Evolutionary conservation across 2,329 filamentous ascomycete genomes (phyloP).

Genomic region (Cercospora beticola): DNA sequence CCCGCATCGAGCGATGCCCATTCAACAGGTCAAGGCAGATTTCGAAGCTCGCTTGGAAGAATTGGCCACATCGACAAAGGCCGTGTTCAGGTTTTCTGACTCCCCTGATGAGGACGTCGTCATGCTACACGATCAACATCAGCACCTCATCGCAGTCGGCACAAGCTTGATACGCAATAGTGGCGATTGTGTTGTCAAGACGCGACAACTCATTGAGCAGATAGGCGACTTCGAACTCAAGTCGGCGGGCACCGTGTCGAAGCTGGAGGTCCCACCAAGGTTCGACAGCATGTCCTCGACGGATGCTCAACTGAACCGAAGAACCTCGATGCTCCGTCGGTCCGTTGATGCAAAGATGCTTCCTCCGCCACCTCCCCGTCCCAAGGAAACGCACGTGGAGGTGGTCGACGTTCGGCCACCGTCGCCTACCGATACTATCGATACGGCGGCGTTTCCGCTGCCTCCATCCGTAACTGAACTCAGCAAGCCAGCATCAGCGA

Average conservation of each 20-base stretch:
- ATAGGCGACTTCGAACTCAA: conserved; percentile 50
- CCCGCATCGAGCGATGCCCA: conserved; percentile 62
- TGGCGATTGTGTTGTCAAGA: conserved; percentile 86
- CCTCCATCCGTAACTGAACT: conserved; percentile 4
- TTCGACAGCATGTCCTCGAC: conserved; percentile 14
- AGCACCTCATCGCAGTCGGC: conserved; percentile 32
- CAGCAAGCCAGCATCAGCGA: conserved; percentile 16
- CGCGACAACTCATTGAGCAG: conserved; percentile 79
- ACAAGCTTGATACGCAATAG: conserved; percentile 65
- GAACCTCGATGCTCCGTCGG: conserved; percentile 22
- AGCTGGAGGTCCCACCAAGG: conserved; percentile 16
- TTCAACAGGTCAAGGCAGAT: conserved; percentile 67
- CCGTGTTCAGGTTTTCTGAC: conserved; percentile 70
- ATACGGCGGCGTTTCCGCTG: conserved; percentile 8
- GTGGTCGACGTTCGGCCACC: neutral
- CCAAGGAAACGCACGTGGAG: neutral
- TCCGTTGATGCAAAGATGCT: conserved; percentile 14
- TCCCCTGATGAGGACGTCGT: conserved; percentile 70
- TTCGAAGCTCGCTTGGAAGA: conserved; percentile 81
- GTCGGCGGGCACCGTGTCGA: conserved; percentile 3
- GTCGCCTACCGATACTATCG: conserved; percentile 16
- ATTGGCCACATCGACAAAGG: conserved; percentile 75
- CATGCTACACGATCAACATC: conserved; percentile 61
- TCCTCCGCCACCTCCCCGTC: conserved; percentile 12
- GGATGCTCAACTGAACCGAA: neutral